Base-by-base conservation (phyloP, 1,284 basidiomycete species). In the Naganishia cerealis region DNA sequence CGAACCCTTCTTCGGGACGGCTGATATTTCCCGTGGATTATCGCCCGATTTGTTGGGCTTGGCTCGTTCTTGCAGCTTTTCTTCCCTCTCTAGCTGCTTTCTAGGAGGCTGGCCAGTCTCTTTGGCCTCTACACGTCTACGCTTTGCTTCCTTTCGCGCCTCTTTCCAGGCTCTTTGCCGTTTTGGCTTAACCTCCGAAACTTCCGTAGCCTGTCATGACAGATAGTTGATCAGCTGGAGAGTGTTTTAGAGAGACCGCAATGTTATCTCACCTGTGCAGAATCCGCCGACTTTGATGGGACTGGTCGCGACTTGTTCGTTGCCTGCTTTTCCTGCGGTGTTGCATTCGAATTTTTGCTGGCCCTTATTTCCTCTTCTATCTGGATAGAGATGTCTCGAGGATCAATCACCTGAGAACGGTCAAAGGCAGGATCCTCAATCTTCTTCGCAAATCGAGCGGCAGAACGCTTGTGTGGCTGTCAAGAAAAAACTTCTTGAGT, bases 341-440 rank as follows among this genome's bases (percentile, higher is more conserved):
- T 7, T 8, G 46, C n/a, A 50, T 15, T 21, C 24, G 46, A 8
- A 9, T 50, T 50, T 8, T 24, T 50, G 13, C 61, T 50, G 13
- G 61, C 21, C 7, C 61, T n/a, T 6, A 63, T 54, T 40, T 63
- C 61, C 38, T 63, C 61, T 52, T 63, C 61, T 63, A 63, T 63
- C 50, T 63, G 61, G 15, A 63, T 29, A 21, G 61, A n/a, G 10
- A 63, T 54, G 54, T 63, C 61, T 29, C 61, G 61, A 6, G 61
- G 61, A 26, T 63, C 61, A 33, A 54, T 63, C 6, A 63, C 61
- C 15, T 53, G 36, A 15, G 61, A 63, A 8, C 61, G 61, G 40
- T 63, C 61, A 50, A 63, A 63, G 33, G 61, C 7, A 18, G 61
- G 50, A 26, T 63, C 61, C 13, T 50, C 50, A 15, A 63, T 63